These are phyloP conservation scores for Leccinum aurantiacum DNA, from an alignment of 768 basidiomycete genomes.

Conservation along the genomic window DNA sequence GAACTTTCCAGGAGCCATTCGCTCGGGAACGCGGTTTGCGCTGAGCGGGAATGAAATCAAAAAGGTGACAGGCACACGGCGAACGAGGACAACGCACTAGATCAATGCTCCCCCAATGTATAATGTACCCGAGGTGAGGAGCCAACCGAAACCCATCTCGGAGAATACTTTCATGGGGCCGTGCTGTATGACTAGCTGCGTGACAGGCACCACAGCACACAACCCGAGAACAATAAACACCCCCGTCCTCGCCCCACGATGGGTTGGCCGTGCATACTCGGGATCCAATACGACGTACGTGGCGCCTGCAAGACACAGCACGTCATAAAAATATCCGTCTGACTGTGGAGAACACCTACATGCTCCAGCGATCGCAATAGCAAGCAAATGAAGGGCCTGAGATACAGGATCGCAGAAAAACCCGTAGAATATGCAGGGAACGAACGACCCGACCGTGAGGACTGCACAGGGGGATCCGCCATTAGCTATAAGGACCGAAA, in stretches of 20 bases:
- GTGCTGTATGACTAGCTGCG: constrained; percentile 60
- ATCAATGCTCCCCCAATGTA: constrained; percentile 80
- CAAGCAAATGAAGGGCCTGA: constrained; percentile 54
- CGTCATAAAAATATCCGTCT: constrained; percentile 1
- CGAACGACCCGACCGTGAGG: constrained; percentile 76
- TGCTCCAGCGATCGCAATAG: constrained; percentile 52
- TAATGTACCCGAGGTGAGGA: constrained; percentile 64
- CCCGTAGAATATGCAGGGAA: constrained; percentile 74
- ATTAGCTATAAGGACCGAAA: neutral
- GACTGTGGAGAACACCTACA: constrained; percentile 44
- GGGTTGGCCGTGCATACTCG: constrained; percentile 71
- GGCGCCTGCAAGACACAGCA: constrained; percentile 43
- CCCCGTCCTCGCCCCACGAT: constrained; percentile 71
- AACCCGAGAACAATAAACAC: constrained; percentile 81
- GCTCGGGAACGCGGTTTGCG: constrained; percentile 81
- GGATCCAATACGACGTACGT: constrained; percentile 79
- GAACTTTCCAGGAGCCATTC: constrained; percentile 71
- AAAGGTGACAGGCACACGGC: constrained; percentile 27
- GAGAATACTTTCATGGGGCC: constrained; percentile 53
- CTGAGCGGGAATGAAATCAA: constrained; percentile 49
- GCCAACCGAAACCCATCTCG: constrained; percentile 72
- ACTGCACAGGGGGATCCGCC: constrained; percentile 33
- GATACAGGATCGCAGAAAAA: constrained; percentile 64
- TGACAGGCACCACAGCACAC: constrained; percentile 64
- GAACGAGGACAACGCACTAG: constrained; percentile 60